A percentile compares a stretch with the other conserved stretches of the same genome.
Evolutionary conservation across 1,284 basidiomycete species (phyloP).

Genomic region (Tetrapyrgos nigripes): DNA sequence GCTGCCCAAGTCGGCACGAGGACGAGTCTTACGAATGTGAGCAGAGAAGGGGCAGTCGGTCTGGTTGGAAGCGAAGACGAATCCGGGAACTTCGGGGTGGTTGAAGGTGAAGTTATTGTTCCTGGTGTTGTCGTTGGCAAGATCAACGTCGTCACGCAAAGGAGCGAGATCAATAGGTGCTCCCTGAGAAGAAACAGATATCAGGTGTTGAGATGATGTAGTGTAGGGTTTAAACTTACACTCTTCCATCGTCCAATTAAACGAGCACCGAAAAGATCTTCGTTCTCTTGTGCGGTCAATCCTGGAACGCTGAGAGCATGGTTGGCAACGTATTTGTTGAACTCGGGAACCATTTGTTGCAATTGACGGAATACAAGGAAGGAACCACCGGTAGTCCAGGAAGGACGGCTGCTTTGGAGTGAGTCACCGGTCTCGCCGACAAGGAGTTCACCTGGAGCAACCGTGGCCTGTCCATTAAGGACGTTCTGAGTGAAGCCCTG

Average conservation of each 20-base stretch:
- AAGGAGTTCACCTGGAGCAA: constrained; percentile 40
- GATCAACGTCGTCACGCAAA: constrained; percentile 34
- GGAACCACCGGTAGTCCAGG: constrained; percentile 38
- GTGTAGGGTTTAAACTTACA: constrained; percentile 13
- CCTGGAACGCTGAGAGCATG: constrained; percentile 26
- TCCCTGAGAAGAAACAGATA: constrained; percentile 18
- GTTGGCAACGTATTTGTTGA: constrained; percentile 32
- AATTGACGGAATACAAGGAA: constrained; percentile 40
- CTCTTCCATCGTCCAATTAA: constrained; percentile 41
- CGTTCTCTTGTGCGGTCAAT: constrained; percentile 26
- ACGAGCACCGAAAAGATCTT: constrained; percentile 34
- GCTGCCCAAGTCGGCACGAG: constrained; percentile 25
- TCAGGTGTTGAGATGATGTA: background rate
- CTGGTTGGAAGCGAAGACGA: constrained; percentile 25
- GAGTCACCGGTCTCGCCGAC: constrained; percentile 37
- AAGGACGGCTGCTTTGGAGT: constrained; percentile 19
- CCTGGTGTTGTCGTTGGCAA: constrained; percentile 35
- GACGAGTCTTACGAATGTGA: constrained; percentile 38
- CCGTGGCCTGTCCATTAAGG: constrained; percentile 39
- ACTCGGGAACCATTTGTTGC: constrained; percentile 37
- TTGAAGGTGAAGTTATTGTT: constrained; percentile 45
- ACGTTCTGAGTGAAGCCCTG: constrained; percentile 32
- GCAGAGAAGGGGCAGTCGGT: constrained; percentile 39
- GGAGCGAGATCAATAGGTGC: constrained; percentile 45
- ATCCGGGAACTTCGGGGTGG: constrained; percentile 19